phyloP scores from a whole-genome alignment of 768 basidiomycete species.

The Panus rudis region DNA sequence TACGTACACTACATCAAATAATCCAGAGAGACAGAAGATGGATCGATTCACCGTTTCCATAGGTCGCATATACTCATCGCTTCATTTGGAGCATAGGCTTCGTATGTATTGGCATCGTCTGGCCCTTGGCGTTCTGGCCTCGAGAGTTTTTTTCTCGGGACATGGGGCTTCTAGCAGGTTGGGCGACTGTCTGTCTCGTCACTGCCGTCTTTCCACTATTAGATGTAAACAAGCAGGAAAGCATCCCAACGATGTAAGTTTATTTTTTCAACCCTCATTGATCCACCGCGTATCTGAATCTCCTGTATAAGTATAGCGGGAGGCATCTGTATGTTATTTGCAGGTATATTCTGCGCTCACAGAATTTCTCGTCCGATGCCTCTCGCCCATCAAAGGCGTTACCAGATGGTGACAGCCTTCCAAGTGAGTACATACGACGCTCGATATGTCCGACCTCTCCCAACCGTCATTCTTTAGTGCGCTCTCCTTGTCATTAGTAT shows the following conservation, averaged over 20 bases:
- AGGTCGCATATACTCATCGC: constrained; percentile 69
- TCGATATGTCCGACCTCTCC: constrained; percentile 3
- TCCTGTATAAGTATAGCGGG: constrained; percentile 25
- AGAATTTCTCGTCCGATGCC: constrained; percentile 1
- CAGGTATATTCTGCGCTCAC: constrained; percentile 22
- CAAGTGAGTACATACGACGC: constrained; percentile 2
- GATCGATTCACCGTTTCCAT: constrained; percentile 1
- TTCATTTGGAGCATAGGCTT: constrained; percentile 68
- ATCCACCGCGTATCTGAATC: background rate
- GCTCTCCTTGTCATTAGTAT: constrained; percentile 40
- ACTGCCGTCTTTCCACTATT: constrained; percentile 66
- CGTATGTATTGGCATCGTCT: constrained; percentile 48
- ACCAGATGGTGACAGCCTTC: constrained; percentile 4
- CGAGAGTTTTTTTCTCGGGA: constrained; percentile 21
- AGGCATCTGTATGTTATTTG: constrained; percentile 36
- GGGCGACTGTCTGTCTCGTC: constrained; percentile 45
- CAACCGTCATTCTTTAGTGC: constrained; percentile 27
- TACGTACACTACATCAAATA: constrained; percentile 28
- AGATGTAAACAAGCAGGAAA: constrained; percentile 67
- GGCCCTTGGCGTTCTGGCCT: constrained; percentile 57
- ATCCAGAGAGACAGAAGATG: background rate
- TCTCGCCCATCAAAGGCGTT: constrained; percentile 1
- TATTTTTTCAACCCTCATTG: background rate
- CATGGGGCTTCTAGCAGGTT: constrained; percentile 27
- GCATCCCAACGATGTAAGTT: constrained; percentile 50